Conservation (phyloP, 2,329 filamentous ascomycete genomes). For the Penicillium janthinellum region DNA sequence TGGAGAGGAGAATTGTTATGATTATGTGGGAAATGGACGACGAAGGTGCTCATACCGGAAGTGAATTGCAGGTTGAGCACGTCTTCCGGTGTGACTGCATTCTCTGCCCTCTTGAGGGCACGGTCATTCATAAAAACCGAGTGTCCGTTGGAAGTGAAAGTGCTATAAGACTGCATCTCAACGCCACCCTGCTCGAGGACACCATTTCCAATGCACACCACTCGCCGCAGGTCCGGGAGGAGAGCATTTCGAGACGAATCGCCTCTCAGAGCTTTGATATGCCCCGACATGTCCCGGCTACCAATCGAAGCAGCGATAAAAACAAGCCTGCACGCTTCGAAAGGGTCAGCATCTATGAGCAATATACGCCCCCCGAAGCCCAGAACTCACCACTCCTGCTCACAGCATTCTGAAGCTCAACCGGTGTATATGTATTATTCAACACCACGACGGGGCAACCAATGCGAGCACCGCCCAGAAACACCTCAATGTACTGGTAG, state of each 20-base stretch:
- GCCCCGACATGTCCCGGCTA: constrained; percentile 16
- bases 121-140: constrained; percentile 14
- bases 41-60: constrained; percentile 17
- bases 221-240: constrained; percentile 18
- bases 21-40: background rate
- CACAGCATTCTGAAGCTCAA: constrained; percentile 25
- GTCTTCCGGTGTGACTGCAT: constrained; percentile 60
- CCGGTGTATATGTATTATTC: constrained; percentile 36
- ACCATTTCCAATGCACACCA: constrained; percentile 13
- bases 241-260: background rate
- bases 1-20: background rate
- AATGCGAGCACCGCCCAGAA: constrained; percentile 46
- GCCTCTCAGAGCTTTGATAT: constrained; percentile 23
- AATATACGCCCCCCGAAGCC: background rate
- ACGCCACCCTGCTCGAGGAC: background rate
- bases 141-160: constrained; percentile 12
- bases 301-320: constrained; percentile 29
- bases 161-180: constrained; percentile 15
- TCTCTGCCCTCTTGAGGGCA: constrained; percentile 36
- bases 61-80: constrained; percentile 73
- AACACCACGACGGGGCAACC: constrained; percentile 36
- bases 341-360: background rate
- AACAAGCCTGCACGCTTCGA: constrained; percentile 28
- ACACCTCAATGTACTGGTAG: constrained; percentile 60
- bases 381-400: constrained; percentile 21